Evolutionary conservation across 352 stramenopile species (phyloP).

Genomic region (Albugo candida): DNA sequence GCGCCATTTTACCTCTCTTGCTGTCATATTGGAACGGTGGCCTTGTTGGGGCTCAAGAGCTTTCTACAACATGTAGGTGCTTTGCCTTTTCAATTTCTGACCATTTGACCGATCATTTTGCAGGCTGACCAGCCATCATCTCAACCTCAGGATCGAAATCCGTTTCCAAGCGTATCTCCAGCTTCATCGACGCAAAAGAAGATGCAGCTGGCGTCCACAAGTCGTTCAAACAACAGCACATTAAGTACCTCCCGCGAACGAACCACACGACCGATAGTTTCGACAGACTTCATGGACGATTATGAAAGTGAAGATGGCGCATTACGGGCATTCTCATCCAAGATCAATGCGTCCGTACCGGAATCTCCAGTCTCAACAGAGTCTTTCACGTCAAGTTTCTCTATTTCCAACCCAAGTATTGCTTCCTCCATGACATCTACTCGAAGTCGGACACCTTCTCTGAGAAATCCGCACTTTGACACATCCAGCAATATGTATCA

Average conservation of each 20-base stretch:
- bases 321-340: too few species aligned
- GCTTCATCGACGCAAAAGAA: too few species aligned
- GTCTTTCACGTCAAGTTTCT: slow-evolving; percentile 32
- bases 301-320: too few species aligned
- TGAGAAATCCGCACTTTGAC: slow-evolving; percentile 11
- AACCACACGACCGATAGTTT: too few species aligned
- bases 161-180: too few species aligned
- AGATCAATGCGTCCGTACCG: slow-evolving; percentile 30
- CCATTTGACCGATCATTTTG: too few species aligned
- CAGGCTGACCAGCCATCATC: too few species aligned
- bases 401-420: slow-evolving; percentile 3
- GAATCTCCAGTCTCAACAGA: too few species aligned
- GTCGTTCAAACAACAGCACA: background rate
- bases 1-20: slow-evolving; percentile 42
- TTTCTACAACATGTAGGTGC: slow-evolving; percentile 52
- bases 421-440: background rate
- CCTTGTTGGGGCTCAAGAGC: slow-evolving; percentile 46
- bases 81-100: background rate
- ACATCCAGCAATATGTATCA: slow-evolving; percentile 4
- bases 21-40: slow-evolving; percentile 35
- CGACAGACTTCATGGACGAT: too few species aligned
- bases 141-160: too few species aligned
- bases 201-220: too few species aligned
- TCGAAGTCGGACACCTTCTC: background rate
- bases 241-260: too few species aligned